Conservation (phyloP, 2,329 filamentous ascomycete genomes). For the Bipolaris bicolor region DNA sequence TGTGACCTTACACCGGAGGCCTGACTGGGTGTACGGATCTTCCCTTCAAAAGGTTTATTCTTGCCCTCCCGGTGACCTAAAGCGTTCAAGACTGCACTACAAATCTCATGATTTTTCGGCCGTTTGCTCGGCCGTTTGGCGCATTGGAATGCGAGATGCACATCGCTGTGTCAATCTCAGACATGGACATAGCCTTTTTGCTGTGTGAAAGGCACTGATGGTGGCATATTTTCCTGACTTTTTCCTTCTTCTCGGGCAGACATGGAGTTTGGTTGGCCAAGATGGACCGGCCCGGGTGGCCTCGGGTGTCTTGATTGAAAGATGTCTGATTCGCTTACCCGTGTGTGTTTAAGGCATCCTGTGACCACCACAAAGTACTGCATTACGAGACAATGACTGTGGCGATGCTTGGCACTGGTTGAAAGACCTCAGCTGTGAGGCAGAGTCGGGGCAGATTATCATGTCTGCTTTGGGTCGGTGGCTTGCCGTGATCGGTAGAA, state of each 20-base stretch:
- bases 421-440: neutral
- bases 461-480: slow-evolving; percentile 2
- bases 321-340: slow-evolving; percentile 14
- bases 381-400: slow-evolving; percentile 15
- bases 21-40: neutral
- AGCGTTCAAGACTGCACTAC: neutral
- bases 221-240: neutral
- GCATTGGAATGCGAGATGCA: neutral
- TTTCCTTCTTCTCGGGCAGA: slow-evolving; percentile 4
- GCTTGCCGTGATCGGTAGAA: slow-evolving; percentile 9
- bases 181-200: neutral
- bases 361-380: neutral
- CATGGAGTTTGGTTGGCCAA: slow-evolving; percentile 15
- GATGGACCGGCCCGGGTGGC: slow-evolving; percentile 13
- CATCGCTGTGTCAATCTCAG: neutral
- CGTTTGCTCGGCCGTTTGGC: neutral
- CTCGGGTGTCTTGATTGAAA: neutral
- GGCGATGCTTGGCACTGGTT: slow-evolving; percentile 2
- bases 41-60: neutral
- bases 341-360: neutral
- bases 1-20: neutral
- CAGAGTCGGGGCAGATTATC: neutral
- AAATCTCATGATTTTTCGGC: neutral
- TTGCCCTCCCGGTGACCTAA: neutral
- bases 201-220: neutral